Conservation (phyloP, 345 rosid genomes). For the Hevea brasiliensis region DNA sequence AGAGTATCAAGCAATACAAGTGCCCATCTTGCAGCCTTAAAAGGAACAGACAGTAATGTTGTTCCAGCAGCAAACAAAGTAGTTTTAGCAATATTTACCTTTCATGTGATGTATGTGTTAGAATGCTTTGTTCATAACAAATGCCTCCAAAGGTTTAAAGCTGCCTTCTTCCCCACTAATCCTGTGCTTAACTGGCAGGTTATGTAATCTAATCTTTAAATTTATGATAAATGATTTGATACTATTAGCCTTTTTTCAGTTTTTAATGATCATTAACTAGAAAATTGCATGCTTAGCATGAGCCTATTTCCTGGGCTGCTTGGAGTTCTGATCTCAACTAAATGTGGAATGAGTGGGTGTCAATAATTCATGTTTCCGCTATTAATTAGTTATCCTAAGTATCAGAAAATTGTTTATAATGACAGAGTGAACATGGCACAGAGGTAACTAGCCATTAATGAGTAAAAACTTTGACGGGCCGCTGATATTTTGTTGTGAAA, state of each 20-base stretch:
- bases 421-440: neutral
- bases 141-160: constrained; percentile 25
- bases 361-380: neutral
- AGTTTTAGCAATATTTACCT: constrained; percentile 11
- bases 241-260: neutral
- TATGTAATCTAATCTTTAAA: constrained; percentile 27
- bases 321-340: constrained; percentile 6
- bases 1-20: constrained; percentile 80
- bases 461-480: no score
- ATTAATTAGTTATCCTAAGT: neutral
- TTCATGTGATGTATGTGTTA: constrained; percentile 15
- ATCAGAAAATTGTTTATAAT: neutral
- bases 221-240: constrained; percentile 19
- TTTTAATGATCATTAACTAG: neutral
- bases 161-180: constrained; percentile 20
- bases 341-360: neutral
- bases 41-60: constrained; percentile 40
- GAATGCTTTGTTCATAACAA: constrained; percentile 32
- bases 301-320: no score
- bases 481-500: no score
- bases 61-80: neutral
- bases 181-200: constrained; percentile 23
- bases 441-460: no score
- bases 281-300: neutral
- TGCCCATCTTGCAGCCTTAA: constrained; percentile 79